Base-by-base conservation (phyloP, 176 grass and related monocot species). In the Musa beccarii region DNA sequence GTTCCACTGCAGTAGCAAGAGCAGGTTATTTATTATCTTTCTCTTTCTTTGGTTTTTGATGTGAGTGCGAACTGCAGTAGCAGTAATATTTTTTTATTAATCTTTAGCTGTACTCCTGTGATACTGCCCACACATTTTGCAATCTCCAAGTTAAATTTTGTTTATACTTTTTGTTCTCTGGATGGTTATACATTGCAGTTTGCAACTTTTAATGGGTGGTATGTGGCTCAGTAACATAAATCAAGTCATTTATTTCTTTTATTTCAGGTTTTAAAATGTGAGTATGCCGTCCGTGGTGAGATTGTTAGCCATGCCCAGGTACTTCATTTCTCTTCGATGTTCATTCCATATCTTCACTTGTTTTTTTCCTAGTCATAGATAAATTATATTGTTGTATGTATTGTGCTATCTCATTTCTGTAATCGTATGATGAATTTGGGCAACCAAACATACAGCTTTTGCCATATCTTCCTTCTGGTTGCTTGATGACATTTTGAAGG, bases 271-370 rank as follows among this genome's bases (percentile, higher is more conserved):
- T 82, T 93, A 62, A 85, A 93, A 85, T 97, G 93, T 34, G 90
- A 97, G 63, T 97, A 97, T 82, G 93, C 93, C 59, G 93, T 97
- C 10, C 90, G 93, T 66, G 93, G 93, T 74, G 93, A 93, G 84
- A 86, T 97, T 80, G 90, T 93, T 22, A 83, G 78, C 14, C 93
- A 93, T 83, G 93, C 93, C 85, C 93, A 97, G 93, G 93, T 97
- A 93, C 76, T 53, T 66, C 20, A 8, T 72, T 72, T 4, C 10
- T 13, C 34, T 20, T 13, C 14, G 12, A 13, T 25, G 0, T 71
- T 72, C 52, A 20, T 22, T 52, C 29, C 17, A n/a, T 53, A 7
- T 53, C n/a, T 20, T 72, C 26, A 28, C 26, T 50, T 21, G 9
- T 11, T 23, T 10, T 19, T 6, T 72, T 53, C 2, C 11, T 53